Evolutionary conservation across 192 early-diverging fungal genomes (phyloP).

Genomic region (Coemansia sp.): DNA sequence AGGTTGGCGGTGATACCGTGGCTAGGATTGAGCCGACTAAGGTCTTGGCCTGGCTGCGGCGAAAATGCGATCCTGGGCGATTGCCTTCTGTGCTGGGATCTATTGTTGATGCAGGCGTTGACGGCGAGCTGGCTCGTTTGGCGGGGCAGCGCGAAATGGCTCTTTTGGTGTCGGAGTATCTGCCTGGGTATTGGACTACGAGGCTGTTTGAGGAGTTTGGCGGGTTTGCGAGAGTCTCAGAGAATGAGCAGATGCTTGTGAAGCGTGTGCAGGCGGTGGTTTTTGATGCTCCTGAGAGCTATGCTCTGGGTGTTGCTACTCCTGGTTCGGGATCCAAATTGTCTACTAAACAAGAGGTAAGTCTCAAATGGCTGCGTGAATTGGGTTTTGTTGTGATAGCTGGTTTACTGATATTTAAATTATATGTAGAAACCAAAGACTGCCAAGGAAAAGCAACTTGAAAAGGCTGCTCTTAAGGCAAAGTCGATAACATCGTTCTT

Average conservation of each 20-base stretch:
- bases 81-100: constrained; percentile 11
- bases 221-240: constrained; percentile 14
- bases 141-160: constrained; percentile 34
- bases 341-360: constrained; percentile 11
- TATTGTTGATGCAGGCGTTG: neutral
- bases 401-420: neutral
- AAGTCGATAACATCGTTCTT: constrained; percentile 48
- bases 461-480: constrained; percentile 39
- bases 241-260: constrained; percentile 12
- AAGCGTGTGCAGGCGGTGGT: constrained; percentile 11
- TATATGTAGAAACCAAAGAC: constrained; percentile 26
- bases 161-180: constrained; percentile 40
- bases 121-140: constrained; percentile 3
- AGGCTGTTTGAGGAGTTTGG: constrained; percentile 25
- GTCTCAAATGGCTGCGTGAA: neutral
- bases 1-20: constrained; percentile 19
- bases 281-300: constrained; percentile 38
- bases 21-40: constrained; percentile 21
- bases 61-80: constrained; percentile 21
- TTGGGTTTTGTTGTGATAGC: neutral
- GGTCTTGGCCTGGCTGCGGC: constrained; percentile 32
- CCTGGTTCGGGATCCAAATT: constrained; percentile 1
- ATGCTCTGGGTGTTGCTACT: constrained; percentile 20
- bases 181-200: constrained; percentile 23
- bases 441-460: constrained; percentile 47